A percentile compares a stretch with the other conserved stretches of the same genome.
Evolutionary conservation across 1,284 basidiomycete species (phyloP).

Genomic region (Trametes polyzona): DNA sequence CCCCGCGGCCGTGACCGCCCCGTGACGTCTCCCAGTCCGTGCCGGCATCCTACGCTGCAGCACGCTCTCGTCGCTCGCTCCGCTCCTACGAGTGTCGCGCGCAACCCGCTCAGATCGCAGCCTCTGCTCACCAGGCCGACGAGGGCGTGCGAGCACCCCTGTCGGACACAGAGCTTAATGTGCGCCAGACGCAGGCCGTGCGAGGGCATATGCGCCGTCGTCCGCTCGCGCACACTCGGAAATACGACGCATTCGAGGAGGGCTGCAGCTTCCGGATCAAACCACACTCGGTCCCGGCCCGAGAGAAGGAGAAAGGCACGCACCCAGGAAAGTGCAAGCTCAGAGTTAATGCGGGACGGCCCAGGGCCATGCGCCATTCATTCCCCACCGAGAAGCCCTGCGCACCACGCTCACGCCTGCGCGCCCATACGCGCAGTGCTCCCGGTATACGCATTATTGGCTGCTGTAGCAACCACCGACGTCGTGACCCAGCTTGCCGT

Average conservation of each 20-base stretch:
- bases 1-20: background rate
- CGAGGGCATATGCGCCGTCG: background rate
- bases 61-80: background rate
- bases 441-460: background rate
- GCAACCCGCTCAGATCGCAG: background rate
- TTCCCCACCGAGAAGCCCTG: background rate
- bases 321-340: conserved; percentile 9
- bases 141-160: background rate
- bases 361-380: background rate
- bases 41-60: conserved; percentile 14
- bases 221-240: background rate
- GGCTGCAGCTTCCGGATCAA: conserved; percentile 12
- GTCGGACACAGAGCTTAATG: conserved; percentile 3
- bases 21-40: conserved; percentile 8
- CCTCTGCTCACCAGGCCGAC: background rate
- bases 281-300: conserved; percentile 9
- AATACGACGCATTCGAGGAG: background rate
- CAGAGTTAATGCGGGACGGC: no score
- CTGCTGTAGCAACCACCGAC: conserved; percentile 9
- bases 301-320: conserved; percentile 10
- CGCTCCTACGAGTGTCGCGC: background rate
- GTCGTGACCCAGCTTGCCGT: conserved; percentile 1
- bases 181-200: background rate
- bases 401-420: background rate
- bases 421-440: background rate